Evolutionary conservation across 768 basidiomycete genomes (phyloP), one percentile per base, ranked within the genome.

Genomic region (Lentinula lateritia): DNA sequence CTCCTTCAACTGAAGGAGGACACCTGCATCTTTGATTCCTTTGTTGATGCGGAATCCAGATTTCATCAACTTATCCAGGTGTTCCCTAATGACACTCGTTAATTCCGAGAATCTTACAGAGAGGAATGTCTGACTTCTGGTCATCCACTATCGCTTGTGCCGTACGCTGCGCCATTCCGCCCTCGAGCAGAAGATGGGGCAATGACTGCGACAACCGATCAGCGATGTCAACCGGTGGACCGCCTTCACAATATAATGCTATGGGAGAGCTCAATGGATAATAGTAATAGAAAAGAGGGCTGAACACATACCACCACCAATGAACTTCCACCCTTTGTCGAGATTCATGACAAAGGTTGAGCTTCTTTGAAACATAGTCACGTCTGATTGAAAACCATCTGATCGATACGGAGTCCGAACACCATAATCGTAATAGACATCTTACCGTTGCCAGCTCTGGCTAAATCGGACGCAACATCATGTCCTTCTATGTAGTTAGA

Each of bases 341-440:
- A 72, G 72, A 0, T 76, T 74, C 76, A 83, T 79, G 63, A 85
- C 72, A 64, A 84, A 86, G 0, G 82, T 86, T 1, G 83, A 77
- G 10, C 75, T 72, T 5, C 85, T 74, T 66, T 85, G 85, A 60
- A 74, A 73, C 74, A 81, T 78, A 7, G 80, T 80, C 5, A 79
- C 71, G 36, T 80, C 78, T 79, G 18, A 28, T 3, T 28, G 3
- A 55, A 23, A 41, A 18, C 10, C 3, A 28, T 43, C 8, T 55
- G n/a, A 39, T 39, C n/a, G 28, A 13, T 41, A 16, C 3, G 5
- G 18, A n/a, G n/a, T n/a, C n/a, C n/a, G n/a, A n/a, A 20, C 6
- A n/a, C 9, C 3, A 39, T 1, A 38, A 5, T 13, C n/a, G 5
- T 13, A 12, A 36, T 9, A 20, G 23, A 34, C 20, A 8, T 38